phyloP scores from a whole-genome alignment of 164 flowering plant species.

The Berberis vulgaris region DNA sequence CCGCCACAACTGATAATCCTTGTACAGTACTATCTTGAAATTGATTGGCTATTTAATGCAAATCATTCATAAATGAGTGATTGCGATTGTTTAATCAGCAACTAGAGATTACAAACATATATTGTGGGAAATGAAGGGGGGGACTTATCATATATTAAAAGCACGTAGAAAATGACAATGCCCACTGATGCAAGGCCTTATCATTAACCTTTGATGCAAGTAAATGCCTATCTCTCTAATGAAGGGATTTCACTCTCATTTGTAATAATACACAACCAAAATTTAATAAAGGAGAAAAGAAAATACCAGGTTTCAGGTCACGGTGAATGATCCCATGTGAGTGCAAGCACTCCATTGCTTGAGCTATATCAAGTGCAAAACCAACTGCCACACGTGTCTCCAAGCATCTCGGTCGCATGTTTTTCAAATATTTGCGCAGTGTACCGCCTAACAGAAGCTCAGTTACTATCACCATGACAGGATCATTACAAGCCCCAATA shows the following conservation, averaged over 20 bases:
- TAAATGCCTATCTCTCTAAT: too few species aligned
- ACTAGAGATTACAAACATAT: too few species aligned
- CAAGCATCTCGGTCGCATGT: slow-evolving; percentile 60
- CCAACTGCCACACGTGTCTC: slow-evolving; percentile 59
- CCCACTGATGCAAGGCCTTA: too few species aligned
- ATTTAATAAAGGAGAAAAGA: background rate
- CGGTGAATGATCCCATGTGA: slow-evolving; percentile 91
- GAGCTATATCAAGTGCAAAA: slow-evolving; percentile 81
- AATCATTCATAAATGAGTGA: too few species aligned
- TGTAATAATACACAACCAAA: background rate
- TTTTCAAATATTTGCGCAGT: slow-evolving; percentile 66
- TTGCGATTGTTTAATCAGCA: too few species aligned
- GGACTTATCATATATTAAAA: too few species aligned
- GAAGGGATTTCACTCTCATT: background rate
- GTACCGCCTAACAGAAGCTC: slow-evolving; percentile 88
- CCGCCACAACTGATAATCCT: too few species aligned
- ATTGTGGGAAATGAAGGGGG: too few species aligned
- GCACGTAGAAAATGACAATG: too few species aligned
- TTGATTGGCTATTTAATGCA: too few species aligned
- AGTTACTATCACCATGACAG: slow-evolving; percentile 82
- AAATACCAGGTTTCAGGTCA: slow-evolving; percentile 84
- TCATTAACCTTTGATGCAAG: too few species aligned
- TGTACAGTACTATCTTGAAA: too few species aligned
- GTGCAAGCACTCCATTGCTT: slow-evolving; percentile 89
- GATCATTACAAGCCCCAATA: slow-evolving; percentile 87